These are phyloP conservation scores for Cyamopsis tetragonoloba DNA, from an alignment of 306 rosid species.

Conservation along the genomic window DNA sequence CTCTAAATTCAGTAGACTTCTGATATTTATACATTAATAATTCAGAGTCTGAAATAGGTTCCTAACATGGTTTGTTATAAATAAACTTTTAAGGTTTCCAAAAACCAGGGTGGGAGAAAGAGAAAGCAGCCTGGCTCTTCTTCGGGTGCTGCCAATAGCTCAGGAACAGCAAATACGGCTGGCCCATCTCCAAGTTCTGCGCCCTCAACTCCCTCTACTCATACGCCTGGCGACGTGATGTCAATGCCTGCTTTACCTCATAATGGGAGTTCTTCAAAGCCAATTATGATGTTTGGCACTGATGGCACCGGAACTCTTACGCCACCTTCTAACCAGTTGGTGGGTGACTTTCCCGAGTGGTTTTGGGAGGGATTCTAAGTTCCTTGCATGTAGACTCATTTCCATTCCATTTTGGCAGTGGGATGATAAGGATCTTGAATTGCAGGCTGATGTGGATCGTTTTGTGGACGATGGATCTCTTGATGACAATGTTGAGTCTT, in stretches of 20 bases:
- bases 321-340: conserved; percentile 94
- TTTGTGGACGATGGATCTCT: conserved; percentile 96
- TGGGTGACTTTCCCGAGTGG: conserved; percentile 45
- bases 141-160: conserved; percentile 98
- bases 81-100: conserved; percentile 70
- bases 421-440: conserved; percentile 96
- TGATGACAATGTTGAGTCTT: conserved; percentile 97
- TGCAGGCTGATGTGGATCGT: conserved; percentile 99
- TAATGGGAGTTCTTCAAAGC: conserved; percentile 83
- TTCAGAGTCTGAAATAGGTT: conserved; percentile 19
- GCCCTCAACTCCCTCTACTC: conserved; percentile 97
- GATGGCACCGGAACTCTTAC: conserved; percentile 87
- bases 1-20: not conserved
- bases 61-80: conserved; percentile 38
- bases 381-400: conserved; percentile 78
- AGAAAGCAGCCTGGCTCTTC: conserved; percentile 97
- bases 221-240: conserved; percentile 93
- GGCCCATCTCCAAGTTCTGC: conserved; percentile 99
- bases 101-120: conserved; percentile 95
- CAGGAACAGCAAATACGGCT: conserved; percentile 94
- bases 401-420: conserved; percentile 95
- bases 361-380: conserved; percentile 47
- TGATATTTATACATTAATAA: not conserved
- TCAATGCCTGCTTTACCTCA: conserved; percentile 95
- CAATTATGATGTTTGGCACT: conserved; percentile 71